Conservation (phyloP, 768 basidiomycete species). For the Mycena vulgaris region DNA sequence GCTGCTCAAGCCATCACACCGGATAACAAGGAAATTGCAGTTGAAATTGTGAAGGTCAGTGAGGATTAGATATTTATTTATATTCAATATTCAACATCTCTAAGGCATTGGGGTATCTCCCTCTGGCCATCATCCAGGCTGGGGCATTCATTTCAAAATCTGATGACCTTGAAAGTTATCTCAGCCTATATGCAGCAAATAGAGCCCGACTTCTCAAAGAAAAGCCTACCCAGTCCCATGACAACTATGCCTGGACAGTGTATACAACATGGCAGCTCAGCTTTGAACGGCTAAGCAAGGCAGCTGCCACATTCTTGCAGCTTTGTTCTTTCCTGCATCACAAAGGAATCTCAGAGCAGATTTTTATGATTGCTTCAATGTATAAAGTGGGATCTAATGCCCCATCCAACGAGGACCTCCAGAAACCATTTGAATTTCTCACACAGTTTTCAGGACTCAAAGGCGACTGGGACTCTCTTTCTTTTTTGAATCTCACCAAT, state of each 20-base stretch:
- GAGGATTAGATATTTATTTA: background rate
- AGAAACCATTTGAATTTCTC: background rate
- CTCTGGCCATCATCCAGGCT: conserved; percentile 15
- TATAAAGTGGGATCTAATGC: background rate
- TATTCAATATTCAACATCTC: background rate
- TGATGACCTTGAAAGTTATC: background rate
- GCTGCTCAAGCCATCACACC: background rate
- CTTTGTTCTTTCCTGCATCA: conserved; percentile 10
- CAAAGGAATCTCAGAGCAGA: conserved; percentile 8
- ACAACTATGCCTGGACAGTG: conserved; percentile 8
- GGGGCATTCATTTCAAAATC: conserved; percentile 12
- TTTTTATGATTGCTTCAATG: background rate
- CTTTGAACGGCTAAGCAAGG: conserved; percentile 2
- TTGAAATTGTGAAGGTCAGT: conserved; percentile 4
- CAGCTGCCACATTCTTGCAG: conserved; percentile 10
- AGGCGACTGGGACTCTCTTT: background rate
- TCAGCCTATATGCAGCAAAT: background rate
- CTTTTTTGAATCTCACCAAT: background rate
- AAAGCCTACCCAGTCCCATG: conserved; percentile 6
- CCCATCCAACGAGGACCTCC: background rate
- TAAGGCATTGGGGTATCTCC: background rate
- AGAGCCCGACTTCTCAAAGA: background rate
- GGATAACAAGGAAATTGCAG: background rate
- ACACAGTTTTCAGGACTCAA: background rate
- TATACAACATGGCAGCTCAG: conserved; percentile 31